Percentiles rank a stretch among this genome's conserved stretches.
These are phyloP conservation scores for Pseudoturritis turrita DNA, from an alignment of 345 rosid species.

Conservation along the genomic window DNA sequence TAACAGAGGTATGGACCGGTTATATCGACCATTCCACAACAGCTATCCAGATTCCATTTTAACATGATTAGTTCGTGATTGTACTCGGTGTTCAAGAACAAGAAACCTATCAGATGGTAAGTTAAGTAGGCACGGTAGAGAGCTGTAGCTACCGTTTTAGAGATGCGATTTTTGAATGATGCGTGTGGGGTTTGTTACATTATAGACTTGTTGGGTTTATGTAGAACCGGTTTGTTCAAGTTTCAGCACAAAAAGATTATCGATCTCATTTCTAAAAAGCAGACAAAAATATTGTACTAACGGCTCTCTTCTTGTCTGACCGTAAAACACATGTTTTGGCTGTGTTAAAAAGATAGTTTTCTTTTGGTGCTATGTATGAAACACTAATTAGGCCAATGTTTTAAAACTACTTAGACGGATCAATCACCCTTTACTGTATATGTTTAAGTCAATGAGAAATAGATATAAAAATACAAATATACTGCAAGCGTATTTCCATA, in stretches of 20 bases:
- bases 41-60: slow-evolving; percentile 96
- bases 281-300: slow-evolving; percentile 5
- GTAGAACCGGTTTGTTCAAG: background rate
- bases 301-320: background rate
- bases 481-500: too few species aligned
- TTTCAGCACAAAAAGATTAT: slow-evolving; percentile 10
- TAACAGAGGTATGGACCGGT: slow-evolving; percentile 93
- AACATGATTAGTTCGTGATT: slow-evolving; percentile 74
- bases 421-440: background rate
- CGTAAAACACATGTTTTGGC: background rate
- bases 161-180: background rate
- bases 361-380: background rate
- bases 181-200: background rate
- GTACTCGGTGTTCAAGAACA: slow-evolving; percentile 8
- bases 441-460: background rate
- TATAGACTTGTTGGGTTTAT: slow-evolving; percentile 12
- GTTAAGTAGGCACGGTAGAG: slow-evolving; percentile 9
- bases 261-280: background rate
- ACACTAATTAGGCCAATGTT: background rate
- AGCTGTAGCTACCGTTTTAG: slow-evolving; percentile 18
- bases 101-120: background rate
- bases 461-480: background rate
- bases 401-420: background rate
- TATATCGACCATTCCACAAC: slow-evolving; percentile 95
- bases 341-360: background rate